Base-by-base conservation (phyloP, 2,329 filamentous ascomycete genomes). In the Rhinocladiella mackenziei region DNA sequence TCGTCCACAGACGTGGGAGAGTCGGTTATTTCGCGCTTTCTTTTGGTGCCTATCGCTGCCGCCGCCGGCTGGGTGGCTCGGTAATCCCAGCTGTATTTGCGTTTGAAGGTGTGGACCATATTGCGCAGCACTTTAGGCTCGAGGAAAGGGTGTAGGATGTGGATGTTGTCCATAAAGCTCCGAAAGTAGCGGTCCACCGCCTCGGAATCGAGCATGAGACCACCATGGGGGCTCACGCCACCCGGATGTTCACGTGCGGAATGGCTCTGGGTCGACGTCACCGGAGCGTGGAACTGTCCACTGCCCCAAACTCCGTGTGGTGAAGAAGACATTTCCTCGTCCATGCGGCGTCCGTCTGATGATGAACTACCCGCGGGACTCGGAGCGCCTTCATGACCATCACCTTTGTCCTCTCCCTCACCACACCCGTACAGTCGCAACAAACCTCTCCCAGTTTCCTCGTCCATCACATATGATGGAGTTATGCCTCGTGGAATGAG, bases 341-440 rank as follows among this genome's bases (percentile, higher is more conserved):
- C 60, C 20, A 48, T 38, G 7, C 45, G 39, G 25, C 54, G 52
- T n/a, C 50, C 49, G 29, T 54, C 51, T 8, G 54, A 56, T 4
- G 65, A 61, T 10, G 65, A 61, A 46, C 68, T 66, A 17, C 56
- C 56, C 26, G 65, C 65, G 36, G 66, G 68, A 53, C 62, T 70
- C 34, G 60, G 60, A 32, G 61, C 61, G 25, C 59, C 60, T 45
- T 68, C 65, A 5, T 64, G 61, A 39, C 65, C 69, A 17, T 76
- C 71, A 32, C 76, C 76, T 17, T 72, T 70, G 56, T 83, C 81
- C 18, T 76, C 70, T 22, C 84, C 86, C 65, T 94, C 87, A 3
- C 89, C 89, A 48, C 82, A 78, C 1, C 88, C 88, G 64, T 84
- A 89, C 2, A 91, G 71, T 17, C 84, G 79, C 29, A 94, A 70